Evolutionary conservation across 2,329 filamentous ascomycete species (phyloP), one percentile per base, ranked within the genome.

Genomic region (Epicoccum sorghinum): DNA sequence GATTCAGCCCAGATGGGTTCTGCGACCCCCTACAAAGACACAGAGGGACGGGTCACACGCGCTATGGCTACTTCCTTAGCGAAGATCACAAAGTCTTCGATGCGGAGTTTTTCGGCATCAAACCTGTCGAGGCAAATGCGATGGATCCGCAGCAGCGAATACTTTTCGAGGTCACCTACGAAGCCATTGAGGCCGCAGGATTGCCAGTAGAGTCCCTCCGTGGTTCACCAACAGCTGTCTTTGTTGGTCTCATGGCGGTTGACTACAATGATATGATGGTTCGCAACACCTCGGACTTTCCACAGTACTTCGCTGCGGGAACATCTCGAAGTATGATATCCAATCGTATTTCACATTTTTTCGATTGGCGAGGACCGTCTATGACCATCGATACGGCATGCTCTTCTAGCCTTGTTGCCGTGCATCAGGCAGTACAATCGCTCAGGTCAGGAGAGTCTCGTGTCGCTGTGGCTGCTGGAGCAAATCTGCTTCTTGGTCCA

Each of bases 361-460:
- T 76, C 33, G 65, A 77, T 41, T 62, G 73, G 7, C 52, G 61
- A 5, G 75, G 75, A 1, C 68, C 74, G 0, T 70, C 68, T 22
- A 67, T 78, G 27, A 74, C 72, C 4, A 46, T 77, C 9, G 74
- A 77, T 32, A 78, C 76, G 0, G 75, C 71, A 0, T 78, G 75
- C 43, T 76, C 74, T 0, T 66, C 64, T 0, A 68, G 64, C 32
- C 42, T 77, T 23, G 70, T 47, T 35, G 75, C 63, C 9, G 59
- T 64, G 39, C 72, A 71, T 33, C 45, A 59, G 2, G 68, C 66
- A 8, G 41, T 59, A 1, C 52, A 57, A 4, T 23, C 50, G 1
- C 48, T 71, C 0, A 42, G 57, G 1, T 39, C 23, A 9, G 61
- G 63, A 1, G 61, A 67, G 1, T 47, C 33, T 3, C 18, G 61